A percentile compares a stretch with the other conserved stretches of the same genome.
phyloP scores from a whole-genome alignment of 2,329 filamentous ascomycete species.

The Westerdykella ornata region DNA sequence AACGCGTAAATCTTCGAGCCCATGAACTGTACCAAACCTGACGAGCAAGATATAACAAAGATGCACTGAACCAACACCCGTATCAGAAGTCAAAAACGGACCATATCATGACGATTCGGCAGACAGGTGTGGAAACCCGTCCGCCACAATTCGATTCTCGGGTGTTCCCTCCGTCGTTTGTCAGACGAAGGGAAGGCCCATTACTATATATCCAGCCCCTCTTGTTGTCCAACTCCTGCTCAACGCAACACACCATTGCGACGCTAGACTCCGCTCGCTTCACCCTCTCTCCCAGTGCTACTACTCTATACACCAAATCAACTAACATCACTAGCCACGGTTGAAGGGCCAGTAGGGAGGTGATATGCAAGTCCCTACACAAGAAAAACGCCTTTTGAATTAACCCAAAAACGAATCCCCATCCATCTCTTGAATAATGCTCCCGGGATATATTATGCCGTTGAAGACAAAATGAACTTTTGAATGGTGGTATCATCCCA shows the following conservation, averaged over 20 bases:
- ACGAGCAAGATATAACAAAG: no score
- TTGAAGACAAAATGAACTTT: slow-evolving; percentile 57
- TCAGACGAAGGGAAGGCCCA: slow-evolving; percentile 5
- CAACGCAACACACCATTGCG: no score
- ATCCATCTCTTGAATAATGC: slow-evolving; percentile 21
- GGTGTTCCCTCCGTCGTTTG: no score
- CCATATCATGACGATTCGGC: no score
- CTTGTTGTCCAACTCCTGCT: background rate
- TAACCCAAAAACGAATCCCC: slow-evolving; percentile 25
- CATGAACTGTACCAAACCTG: no score
- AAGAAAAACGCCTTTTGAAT: slow-evolving; percentile 1
- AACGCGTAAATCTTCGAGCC: no score
- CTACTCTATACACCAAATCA: slow-evolving; percentile 29
- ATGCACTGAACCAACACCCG: no score
- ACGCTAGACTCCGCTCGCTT: background rate
- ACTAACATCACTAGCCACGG: slow-evolving; percentile 26
- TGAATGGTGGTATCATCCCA: slow-evolving; percentile 49
- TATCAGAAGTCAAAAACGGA: no score
- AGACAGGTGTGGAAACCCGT: no score
- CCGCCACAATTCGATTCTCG: no score
- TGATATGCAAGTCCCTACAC: slow-evolving; percentile 21
- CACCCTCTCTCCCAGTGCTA: slow-evolving; percentile 11
- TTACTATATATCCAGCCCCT: slow-evolving; percentile 15
- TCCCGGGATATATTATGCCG: slow-evolving; percentile 42
- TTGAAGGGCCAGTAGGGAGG: slow-evolving; percentile 34